A percentile compares a stretch with the other conserved stretches of the same genome.
These are phyloP conservation scores for Cetradonia linearis DNA, from an alignment of 495 filamentous ascomycete genomes.

Conservation along the genomic window DNA sequence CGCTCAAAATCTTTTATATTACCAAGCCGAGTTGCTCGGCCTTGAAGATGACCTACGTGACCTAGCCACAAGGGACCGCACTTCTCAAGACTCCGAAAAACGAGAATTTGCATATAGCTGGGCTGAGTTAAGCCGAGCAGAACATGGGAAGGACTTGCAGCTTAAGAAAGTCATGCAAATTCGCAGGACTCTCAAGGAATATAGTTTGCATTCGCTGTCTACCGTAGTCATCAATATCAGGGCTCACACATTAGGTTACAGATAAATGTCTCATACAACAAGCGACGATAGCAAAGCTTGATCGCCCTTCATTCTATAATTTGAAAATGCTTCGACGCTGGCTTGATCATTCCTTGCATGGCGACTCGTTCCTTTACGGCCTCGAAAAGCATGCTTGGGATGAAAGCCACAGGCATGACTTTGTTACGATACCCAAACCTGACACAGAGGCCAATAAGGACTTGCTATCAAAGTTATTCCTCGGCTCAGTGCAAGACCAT, in stretches of 20 bases:
- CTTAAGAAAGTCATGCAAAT: neutral
- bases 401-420: neutral
- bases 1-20: slow-evolving; percentile 7
- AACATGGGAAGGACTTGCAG: neutral
- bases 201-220: neutral
- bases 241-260: neutral
- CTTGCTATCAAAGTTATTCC: neutral
- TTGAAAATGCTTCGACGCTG: neutral
- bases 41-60: slow-evolving; percentile 23
- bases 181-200: neutral
- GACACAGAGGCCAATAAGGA: neutral
- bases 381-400: slow-evolving; percentile 4
- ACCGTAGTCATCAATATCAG: neutral
- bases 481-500: neutral
- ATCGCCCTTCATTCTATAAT: neutral
- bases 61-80: neutral
- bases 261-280: slow-evolving; percentile 5
- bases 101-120: neutral
- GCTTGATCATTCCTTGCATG: neutral
- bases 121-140: neutral
- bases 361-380: neutral
- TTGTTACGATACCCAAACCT: neutral
- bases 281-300: slow-evolving; percentile 4
- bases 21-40: slow-evolving; percentile 11
- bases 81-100: slow-evolving; percentile 1